Conservation (phyloP, 2,329 filamentous ascomycete species). For the Apiospora saccharicola region DNA sequence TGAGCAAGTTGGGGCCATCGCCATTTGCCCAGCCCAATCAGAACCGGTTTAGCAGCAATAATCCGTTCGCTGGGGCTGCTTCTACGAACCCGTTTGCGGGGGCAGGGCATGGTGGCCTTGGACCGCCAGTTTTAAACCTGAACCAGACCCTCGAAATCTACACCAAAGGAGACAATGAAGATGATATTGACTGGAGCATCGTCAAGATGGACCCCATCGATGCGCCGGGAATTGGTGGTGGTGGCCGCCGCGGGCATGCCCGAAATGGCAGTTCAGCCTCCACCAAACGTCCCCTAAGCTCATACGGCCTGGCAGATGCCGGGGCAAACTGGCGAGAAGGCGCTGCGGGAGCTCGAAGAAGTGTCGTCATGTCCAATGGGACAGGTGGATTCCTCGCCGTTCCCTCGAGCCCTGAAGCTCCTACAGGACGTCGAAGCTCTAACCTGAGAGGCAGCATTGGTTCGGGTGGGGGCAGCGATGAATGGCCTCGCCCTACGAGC, state of each 20-base stretch:
- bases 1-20: conserved; percentile 33
- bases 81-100: conserved; percentile 33
- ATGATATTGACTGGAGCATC: conserved; percentile 66
- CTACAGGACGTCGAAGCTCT: conserved; percentile 34
- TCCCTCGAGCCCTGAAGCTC: conserved; percentile 42
- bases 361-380: conserved; percentile 61
- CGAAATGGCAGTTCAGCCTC: conserved; percentile 36
- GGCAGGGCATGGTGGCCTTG: conserved; percentile 40
- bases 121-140: conserved; percentile 43
- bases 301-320: conserved; percentile 64
- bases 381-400: conserved; percentile 61
- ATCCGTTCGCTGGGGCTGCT: conserved; percentile 58
- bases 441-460: conserved; percentile 24
- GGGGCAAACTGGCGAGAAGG: conserved; percentile 56
- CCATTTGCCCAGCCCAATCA: conserved; percentile 27
- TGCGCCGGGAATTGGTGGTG: conserved; percentile 30
- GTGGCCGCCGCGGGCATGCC: conserved; percentile 38
- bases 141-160: conserved; percentile 66
- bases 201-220: conserved; percentile 53
- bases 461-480: conserved; percentile 40
- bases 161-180: conserved; percentile 59
- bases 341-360: conserved; percentile 58
- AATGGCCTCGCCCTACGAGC: conserved; percentile 53
- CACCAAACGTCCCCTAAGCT: conserved; percentile 56
- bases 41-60: conserved; percentile 66